Percentiles rank a stretch among this genome's conserved stretches.
Evolutionary conservation across 2,329 filamentous ascomycete genomes (phyloP).

Genomic region (Chlorencoelia australis): DNA sequence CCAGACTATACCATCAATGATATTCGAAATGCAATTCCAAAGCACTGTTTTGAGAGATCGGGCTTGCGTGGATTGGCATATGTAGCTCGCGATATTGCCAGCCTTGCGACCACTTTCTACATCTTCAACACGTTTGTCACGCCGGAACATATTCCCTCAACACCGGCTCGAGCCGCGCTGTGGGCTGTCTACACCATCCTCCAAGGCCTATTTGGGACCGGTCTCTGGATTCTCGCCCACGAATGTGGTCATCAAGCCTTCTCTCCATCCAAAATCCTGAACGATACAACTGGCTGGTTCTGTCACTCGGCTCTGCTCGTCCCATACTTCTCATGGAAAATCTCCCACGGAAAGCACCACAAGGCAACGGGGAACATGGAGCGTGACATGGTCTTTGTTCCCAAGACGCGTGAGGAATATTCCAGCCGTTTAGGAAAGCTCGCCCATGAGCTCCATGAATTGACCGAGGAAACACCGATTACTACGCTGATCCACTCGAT

Average conservation of each 20-base stretch:
- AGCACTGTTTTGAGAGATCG: conserved; percentile 92
- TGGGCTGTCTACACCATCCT: conserved; percentile 59
- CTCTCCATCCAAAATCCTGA: conserved; percentile 81
- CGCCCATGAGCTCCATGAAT: conserved; percentile 73
- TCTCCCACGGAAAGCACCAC: conserved; percentile 98
- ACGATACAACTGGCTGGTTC: conserved; percentile 88
- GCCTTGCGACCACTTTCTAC: conserved; percentile 69
- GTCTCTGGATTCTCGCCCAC: conserved; percentile 92
- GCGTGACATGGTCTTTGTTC: conserved; percentile 98
- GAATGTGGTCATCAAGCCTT: conserved; percentile 97
- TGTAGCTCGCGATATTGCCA: conserved; percentile 70
- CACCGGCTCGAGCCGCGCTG: conserved; percentile 51
- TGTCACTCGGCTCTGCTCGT: conserved; percentile 82
- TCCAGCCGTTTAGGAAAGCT: conserved; percentile 65
- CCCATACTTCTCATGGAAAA: conserved; percentile 99
- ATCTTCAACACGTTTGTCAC: conserved; percentile 85
- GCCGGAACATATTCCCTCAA: conserved; percentile 68
- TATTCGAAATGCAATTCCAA: conserved; percentile 91
- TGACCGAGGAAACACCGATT: conserved; percentile 91
- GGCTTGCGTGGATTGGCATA: conserved; percentile 66
- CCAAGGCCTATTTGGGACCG: conserved; percentile 89
- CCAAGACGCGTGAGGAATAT: conserved; percentile 76
- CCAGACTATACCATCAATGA: conserved; percentile 97
- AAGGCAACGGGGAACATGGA: conserved; percentile 96
- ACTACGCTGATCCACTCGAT: conserved; percentile 66